These are phyloP conservation scores for Phytophthora fragariae DNA, from an alignment of 352 stramenopile species.

Conservation along the genomic window DNA sequence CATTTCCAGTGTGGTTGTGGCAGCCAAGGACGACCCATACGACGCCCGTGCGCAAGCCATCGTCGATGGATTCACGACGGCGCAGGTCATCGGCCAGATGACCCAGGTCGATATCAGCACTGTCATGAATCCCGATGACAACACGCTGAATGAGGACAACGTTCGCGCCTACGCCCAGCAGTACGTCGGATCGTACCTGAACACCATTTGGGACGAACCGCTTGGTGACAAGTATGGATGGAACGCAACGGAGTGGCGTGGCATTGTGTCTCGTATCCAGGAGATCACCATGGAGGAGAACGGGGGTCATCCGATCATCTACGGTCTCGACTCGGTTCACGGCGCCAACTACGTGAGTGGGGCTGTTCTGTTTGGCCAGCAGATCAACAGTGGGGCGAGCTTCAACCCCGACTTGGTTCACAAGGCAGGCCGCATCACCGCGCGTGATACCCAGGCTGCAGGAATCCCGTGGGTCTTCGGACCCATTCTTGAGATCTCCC, in stretches of 20 bases:
- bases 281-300: slow-evolving; percentile 75
- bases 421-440: slow-evolving; percentile 52
- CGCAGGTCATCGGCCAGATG: slow-evolving; percentile 86
- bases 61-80: slow-evolving; percentile 23
- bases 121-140: slow-evolving; percentile 64
- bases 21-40: slow-evolving; percentile 17
- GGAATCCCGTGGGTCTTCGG: slow-evolving; percentile 91
- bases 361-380: slow-evolving; percentile 84
- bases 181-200: slow-evolving; percentile 89
- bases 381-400: slow-evolving; percentile 87
- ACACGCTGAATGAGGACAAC: slow-evolving; percentile 55
- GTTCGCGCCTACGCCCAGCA: slow-evolving; percentile 69
- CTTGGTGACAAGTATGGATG: slow-evolving; percentile 54
- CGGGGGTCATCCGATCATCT: slow-evolving; percentile 71
- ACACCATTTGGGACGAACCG: slow-evolving; percentile 66
- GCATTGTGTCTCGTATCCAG: slow-evolving; percentile 73
- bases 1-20: not conserved
- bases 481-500: slow-evolving; percentile 82
- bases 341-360: slow-evolving; percentile 86
- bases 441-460: slow-evolving; percentile 74
- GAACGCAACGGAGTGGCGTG: slow-evolving; percentile 68
- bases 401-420: slow-evolving; percentile 85
- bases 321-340: slow-evolving; percentile 90
- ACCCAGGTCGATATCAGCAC: slow-evolving; percentile 88
- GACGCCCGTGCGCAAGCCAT: slow-evolving; percentile 23